Percentiles rank a stretch among this genome's conserved stretches.
Evolutionary conservation across 2,329 filamentous ascomycete species (phyloP).

Genomic region (Pseudogymnoascus sp.): DNA sequence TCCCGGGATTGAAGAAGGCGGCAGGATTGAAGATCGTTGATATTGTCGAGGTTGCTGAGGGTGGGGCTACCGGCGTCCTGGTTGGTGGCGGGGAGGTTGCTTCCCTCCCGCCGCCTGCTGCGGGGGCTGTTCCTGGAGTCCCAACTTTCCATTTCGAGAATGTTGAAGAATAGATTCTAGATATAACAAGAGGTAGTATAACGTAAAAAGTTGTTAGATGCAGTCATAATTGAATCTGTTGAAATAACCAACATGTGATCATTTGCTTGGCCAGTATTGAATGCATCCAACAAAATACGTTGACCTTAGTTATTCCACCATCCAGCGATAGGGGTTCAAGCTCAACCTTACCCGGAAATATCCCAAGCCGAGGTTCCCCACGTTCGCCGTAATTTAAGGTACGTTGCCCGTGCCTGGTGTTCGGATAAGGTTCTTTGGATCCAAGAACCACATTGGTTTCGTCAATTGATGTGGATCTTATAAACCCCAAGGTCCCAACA

Average conservation of each 20-base stretch:
- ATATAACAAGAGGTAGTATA: background rate
- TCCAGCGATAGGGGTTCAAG: background rate
- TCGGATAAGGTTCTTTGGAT: background rate
- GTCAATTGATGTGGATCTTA: background rate
- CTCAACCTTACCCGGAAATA: background rate
- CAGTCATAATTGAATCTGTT: background rate
- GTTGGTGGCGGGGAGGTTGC: slow-evolving; percentile 47
- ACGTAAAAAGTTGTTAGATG: slow-evolving; percentile 2
- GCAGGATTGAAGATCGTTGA: slow-evolving; percentile 65
- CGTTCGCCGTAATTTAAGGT: background rate
- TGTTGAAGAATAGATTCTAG: slow-evolving; percentile 38
- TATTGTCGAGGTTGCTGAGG: slow-evolving; percentile 64
- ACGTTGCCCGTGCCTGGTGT: background rate
- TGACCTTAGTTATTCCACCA: background rate
- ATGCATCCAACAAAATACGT: background rate
- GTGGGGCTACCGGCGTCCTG: slow-evolving; percentile 57
- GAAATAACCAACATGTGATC: background rate
- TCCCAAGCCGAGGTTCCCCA: slow-evolving; percentile 8
- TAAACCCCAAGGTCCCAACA: slow-evolving; percentile 6
- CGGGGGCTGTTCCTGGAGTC: slow-evolving; percentile 70
- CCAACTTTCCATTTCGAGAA: slow-evolving; percentile 86
- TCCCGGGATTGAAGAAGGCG: slow-evolving; percentile 69
- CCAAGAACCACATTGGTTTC: background rate
- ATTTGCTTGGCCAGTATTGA: background rate
- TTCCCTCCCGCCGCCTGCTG: slow-evolving; percentile 53